Conservation (phyloP, 2,329 filamentous ascomycete genomes). For the Sphaerulina vaccinii region DNA sequence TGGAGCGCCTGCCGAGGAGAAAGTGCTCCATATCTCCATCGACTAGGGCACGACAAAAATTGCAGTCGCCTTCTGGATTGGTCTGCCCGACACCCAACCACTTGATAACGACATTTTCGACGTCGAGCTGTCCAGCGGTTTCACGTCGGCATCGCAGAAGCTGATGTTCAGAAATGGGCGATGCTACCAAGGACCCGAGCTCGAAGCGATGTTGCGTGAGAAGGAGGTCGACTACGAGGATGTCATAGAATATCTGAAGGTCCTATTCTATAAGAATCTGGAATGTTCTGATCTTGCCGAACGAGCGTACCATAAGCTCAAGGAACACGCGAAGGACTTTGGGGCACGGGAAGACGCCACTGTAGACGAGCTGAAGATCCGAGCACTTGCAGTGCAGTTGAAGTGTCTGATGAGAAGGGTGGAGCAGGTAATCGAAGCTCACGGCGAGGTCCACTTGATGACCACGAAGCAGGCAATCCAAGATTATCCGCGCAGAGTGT, state of each 20-base stretch:
- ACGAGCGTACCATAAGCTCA: neutral
- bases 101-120: neutral
- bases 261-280: conserved; percentile 16
- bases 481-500: neutral
- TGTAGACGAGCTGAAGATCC: neutral
- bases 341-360: neutral
- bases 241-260: conserved; percentile 12
- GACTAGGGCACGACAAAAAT: conserved; percentile 2
- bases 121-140: neutral
- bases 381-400: neutral
- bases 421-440: neutral
- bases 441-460: neutral
- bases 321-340: neutral
- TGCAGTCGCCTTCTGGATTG: neutral
- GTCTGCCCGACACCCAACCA: neutral
- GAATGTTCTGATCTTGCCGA: neutral
- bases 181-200: neutral
- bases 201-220: neutral
- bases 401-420: neutral
- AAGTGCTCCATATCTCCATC: neutral
- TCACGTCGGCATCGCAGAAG: neutral
- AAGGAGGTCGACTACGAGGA: neutral
- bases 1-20: neutral
- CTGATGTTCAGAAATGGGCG: neutral
- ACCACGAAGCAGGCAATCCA: neutral